Evolutionary conservation across 805 yeast species (phyloP).

Genomic region (Zygoascus flipseniorum): DNA sequence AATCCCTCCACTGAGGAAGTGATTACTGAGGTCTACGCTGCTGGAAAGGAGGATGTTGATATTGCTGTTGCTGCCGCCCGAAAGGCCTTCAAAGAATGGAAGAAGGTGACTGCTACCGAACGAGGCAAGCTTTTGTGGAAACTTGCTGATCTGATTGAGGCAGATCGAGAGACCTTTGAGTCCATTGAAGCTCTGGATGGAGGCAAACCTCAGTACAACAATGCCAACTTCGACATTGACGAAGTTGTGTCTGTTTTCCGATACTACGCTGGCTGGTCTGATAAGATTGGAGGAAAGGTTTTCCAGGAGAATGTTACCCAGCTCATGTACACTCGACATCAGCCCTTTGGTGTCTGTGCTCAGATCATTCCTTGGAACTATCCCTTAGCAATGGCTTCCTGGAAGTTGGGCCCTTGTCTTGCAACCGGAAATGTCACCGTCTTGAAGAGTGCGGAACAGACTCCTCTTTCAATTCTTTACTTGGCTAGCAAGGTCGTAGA

Average conservation of each 20-base stretch:
- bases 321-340: slow-evolving; percentile 61
- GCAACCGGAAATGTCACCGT: slow-evolving; percentile 72
- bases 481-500: slow-evolving; percentile 49
- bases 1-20: slow-evolving; percentile 40
- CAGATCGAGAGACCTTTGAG: slow-evolving; percentile 63
- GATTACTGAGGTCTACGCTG: slow-evolving; percentile 61
- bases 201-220: slow-evolving; percentile 54
- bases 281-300: slow-evolving; percentile 53
- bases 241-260: slow-evolving; percentile 44
- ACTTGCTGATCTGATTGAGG: slow-evolving; percentile 74
- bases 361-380: slow-evolving; percentile 70
- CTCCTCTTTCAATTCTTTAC: slow-evolving; percentile 61
- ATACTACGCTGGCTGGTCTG: slow-evolving; percentile 71
- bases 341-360: slow-evolving; percentile 59
- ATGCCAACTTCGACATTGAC: slow-evolving; percentile 14
- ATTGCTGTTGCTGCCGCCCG: slow-evolving; percentile 51
- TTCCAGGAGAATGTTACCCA: slow-evolving; percentile 51
- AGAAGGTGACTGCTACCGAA: slow-evolving; percentile 46
- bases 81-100: slow-evolving; percentile 44
- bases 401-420: slow-evolving; percentile 79
- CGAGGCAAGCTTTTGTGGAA: slow-evolving; percentile 54
- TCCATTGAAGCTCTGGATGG: slow-evolving; percentile 81
- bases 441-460: slow-evolving; percentile 66
- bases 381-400: slow-evolving; percentile 62
- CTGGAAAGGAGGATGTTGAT: slow-evolving; percentile 49